These are phyloP conservation scores for Ophiostoma populinum DNA, from an alignment of 2,329 filamentous ascomycete species.

Conservation along the genomic window DNA sequence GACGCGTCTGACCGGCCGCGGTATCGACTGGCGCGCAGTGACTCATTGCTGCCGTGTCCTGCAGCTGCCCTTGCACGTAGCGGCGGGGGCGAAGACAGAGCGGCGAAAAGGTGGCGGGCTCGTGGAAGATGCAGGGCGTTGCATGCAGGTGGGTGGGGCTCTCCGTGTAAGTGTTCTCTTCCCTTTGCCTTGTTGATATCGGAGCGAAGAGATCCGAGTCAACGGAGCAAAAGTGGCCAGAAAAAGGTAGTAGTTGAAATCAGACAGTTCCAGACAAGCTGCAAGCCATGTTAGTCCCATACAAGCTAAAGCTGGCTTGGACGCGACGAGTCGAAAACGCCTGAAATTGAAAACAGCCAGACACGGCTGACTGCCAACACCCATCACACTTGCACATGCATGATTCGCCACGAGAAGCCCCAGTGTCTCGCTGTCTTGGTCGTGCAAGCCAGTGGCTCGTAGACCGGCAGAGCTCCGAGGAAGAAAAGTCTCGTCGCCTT, in stretches of 20 bases:
- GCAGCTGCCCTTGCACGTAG: constrained; percentile 3
- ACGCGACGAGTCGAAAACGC: too few species aligned
- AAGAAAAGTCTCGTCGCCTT: constrained; percentile 5
- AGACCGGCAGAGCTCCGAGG: constrained; percentile 1
- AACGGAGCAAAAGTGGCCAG: too few species aligned
- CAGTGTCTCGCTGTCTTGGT: not conserved
- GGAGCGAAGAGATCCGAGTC: too few species aligned
- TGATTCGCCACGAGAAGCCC: not conserved
- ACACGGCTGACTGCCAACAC: constrained; percentile 11
- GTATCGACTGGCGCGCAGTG: constrained; percentile 18
- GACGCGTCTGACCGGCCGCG: too few species aligned
- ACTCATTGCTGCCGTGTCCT: constrained; percentile 16
- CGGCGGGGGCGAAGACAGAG: constrained; percentile 8
- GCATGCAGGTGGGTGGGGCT: too few species aligned
- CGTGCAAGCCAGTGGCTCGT: constrained; percentile 3
- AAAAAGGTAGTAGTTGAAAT: too few species aligned
- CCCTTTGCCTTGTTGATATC: too few species aligned
- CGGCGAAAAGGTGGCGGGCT: constrained; percentile 3
- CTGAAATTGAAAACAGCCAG: not conserved
- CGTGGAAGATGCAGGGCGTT: too few species aligned
- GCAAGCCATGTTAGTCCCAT: too few species aligned
- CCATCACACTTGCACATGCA: not conserved
- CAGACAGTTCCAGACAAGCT: too few species aligned
- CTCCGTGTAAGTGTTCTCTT: too few species aligned
- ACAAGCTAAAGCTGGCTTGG: too few species aligned